Conservation (phyloP, 2,329 filamentous ascomycete genomes). For the Stachybotrys echinatus region DNA sequence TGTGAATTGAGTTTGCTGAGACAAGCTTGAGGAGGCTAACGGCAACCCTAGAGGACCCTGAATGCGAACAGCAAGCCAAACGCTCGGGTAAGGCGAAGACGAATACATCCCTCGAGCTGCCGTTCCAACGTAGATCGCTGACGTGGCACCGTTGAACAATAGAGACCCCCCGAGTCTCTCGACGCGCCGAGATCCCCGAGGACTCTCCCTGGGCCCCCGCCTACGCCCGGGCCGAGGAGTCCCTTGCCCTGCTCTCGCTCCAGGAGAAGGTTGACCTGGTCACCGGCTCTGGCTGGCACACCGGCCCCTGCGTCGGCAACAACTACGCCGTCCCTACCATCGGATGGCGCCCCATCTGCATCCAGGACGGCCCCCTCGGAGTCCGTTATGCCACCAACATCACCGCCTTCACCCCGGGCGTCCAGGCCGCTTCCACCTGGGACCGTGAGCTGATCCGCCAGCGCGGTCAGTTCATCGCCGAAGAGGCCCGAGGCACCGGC, state of each 20-base stretch:
- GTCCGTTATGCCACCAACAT: slow-evolving; percentile 23
- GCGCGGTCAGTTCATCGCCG: slow-evolving; percentile 68
- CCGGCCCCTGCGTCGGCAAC: slow-evolving; percentile 8
- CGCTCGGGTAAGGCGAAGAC: too few relatives aligned
- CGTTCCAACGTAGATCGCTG: background rate
- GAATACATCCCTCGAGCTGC: background rate
- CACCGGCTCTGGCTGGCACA: slow-evolving; percentile 1
- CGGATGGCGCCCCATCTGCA: slow-evolving; percentile 30
- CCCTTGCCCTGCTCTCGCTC: background rate
- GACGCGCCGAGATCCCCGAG: background rate
- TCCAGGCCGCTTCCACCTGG: slow-evolving; percentile 59
- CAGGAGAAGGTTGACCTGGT: background rate
- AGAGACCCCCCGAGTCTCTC: background rate
- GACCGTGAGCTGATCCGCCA: slow-evolving; percentile 64
- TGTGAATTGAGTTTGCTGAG: too few relatives aligned
- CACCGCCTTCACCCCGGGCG: slow-evolving; percentile 40
- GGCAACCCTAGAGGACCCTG: too few relatives aligned
- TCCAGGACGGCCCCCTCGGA: slow-evolving; percentile 20
- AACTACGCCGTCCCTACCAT: slow-evolving; percentile 24
- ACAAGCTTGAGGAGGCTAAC: too few relatives aligned
- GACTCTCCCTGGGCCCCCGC: slow-evolving; percentile 1
- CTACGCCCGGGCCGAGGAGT: background rate
- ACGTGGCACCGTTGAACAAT: background rate
- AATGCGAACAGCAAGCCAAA: too few relatives aligned
- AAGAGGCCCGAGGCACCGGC: slow-evolving; percentile 71